phyloP scores from a whole-genome alignment of 2,329 filamentous ascomycete genomes.

The Bipolaris bicolor region DNA sequence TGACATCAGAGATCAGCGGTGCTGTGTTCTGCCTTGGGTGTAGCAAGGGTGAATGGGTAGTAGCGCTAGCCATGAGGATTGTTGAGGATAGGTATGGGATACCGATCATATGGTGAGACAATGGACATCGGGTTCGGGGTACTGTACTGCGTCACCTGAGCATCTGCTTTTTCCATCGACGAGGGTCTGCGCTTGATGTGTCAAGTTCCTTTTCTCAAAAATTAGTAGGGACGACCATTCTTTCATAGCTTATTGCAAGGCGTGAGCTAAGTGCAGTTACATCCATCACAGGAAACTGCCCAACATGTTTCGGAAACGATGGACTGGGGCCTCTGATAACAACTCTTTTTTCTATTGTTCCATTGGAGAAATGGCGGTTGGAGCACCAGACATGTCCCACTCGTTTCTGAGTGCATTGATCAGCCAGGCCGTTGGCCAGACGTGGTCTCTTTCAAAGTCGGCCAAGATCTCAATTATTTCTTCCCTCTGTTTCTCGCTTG shows the following conservation, averaged over 20 bases:
- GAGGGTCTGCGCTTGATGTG: too few species aligned
- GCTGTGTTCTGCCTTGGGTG: neutral
- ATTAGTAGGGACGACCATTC: neutral
- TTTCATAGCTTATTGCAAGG: neutral
- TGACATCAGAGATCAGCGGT: neutral
- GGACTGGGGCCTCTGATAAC: neutral
- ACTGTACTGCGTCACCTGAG: neutral
- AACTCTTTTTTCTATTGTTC: neutral
- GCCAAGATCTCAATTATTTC: slow-evolving; percentile 33
- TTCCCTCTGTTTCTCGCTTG: slow-evolving; percentile 23
- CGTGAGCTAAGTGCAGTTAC: neutral
- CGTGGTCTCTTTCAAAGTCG: slow-evolving; percentile 30
- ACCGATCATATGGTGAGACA: neutral
- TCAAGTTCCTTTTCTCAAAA: neutral
- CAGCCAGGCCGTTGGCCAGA: slow-evolving; percentile 44
- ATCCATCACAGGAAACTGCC: neutral
- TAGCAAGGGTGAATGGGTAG: neutral
- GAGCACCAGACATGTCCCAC: slow-evolving; percentile 25
- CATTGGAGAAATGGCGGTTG: slow-evolving; percentile 4
- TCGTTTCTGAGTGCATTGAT: slow-evolving; percentile 33
- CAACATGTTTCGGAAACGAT: neutral
- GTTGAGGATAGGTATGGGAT: neutral
- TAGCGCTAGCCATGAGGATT: neutral
- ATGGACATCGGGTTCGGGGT: neutral
- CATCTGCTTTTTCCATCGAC: too few species aligned